Conservation (phyloP, 1,139 yeast genomes). For the Yamadazyma oceani region DNA sequence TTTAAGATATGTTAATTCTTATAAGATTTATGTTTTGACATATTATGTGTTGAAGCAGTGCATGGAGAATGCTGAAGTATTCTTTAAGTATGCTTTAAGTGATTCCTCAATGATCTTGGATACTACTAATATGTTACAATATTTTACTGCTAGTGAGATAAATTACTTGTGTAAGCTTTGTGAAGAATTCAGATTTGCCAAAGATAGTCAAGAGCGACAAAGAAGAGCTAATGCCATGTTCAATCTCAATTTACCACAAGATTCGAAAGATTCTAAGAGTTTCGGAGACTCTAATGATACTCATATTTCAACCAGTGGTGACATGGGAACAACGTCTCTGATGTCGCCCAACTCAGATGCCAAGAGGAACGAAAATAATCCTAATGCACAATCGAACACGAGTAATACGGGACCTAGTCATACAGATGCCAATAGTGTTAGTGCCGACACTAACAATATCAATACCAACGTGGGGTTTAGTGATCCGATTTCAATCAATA, state of each 20-base stretch:
- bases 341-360: too few relatives aligned
- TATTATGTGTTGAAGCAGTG: conserved; percentile 45
- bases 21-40: conserved; percentile 43
- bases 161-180: conserved; percentile 38
- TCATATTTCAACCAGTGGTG: too few relatives aligned
- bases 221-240: conserved; percentile 13
- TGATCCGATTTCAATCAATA: conserved; percentile 4
- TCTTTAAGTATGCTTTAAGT: conserved; percentile 33
- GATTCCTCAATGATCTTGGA: conserved; percentile 33
- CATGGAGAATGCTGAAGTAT: conserved; percentile 41
- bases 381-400: too few relatives aligned
- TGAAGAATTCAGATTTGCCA: conserved; percentile 44
- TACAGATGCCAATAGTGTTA: not conserved
- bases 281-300: too few relatives aligned
- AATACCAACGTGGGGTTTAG: not conserved
- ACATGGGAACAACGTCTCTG: too few relatives aligned
- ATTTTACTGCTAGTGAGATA: conserved; percentile 37
- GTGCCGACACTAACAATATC: not conserved
- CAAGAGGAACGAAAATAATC: too few relatives aligned
- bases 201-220: conserved; percentile 30
- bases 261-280: too few relatives aligned
- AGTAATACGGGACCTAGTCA: too few relatives aligned
- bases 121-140: conserved; percentile 44
- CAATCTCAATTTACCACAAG: conserved; percentile 4
- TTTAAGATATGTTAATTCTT: conserved; percentile 40